Base-by-base conservation (phyloP, 2,329 filamentous ascomycete genomes). In the Colletotrichum noveboracense region DNA sequence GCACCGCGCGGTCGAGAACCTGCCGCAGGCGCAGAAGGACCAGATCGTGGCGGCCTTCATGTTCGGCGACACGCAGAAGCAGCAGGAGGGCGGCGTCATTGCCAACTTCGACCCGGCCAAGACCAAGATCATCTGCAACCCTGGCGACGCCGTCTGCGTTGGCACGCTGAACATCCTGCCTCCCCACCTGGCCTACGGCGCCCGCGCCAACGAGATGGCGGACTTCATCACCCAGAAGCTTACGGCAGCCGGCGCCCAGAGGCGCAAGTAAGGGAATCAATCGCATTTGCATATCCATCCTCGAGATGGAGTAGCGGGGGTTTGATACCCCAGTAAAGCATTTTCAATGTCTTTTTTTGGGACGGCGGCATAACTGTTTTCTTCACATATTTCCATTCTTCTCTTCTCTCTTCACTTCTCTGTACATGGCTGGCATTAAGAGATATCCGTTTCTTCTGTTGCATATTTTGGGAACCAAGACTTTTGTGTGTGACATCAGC, bases 111-210 rank as follows among this genome's bases (percentile, higher is more conserved):
- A 83, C 26, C 62, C 77, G 16, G 81, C 83, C 62, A 82, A 83
- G 78, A 85, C 83, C 66, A 81, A 84, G 55, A 83, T 86, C 77
- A 86, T 86, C 80, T 87, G 85, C 80, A 86, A 86, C 77, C 16
- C 72, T 10, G 84, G 84, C 66, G 85, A 87, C 74, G 79, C 80
- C 34, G 81, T 86, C 70, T 87, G 85, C 79, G 75, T 72, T 5
- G 84, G 85, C 65, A 82, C 79, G 2, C 80, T 87, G 13, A 80
- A 78, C 32, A 81, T 86, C 13, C 81, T 81, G 48, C 79, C 83
- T 1, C 79, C 83, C 7, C 85, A 86, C 67, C 79, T 85, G 71
- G 80, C 84, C 72, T 87, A 87, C 76, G 77, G 81, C 32, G 79
- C 78, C 34, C 81, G 83, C 71, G 82, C 82, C 16, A 79, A 80